Base-by-base conservation (phyloP, 2,329 filamentous ascomycete genomes). In the Magnaporthiopsis incrustans region DNA sequence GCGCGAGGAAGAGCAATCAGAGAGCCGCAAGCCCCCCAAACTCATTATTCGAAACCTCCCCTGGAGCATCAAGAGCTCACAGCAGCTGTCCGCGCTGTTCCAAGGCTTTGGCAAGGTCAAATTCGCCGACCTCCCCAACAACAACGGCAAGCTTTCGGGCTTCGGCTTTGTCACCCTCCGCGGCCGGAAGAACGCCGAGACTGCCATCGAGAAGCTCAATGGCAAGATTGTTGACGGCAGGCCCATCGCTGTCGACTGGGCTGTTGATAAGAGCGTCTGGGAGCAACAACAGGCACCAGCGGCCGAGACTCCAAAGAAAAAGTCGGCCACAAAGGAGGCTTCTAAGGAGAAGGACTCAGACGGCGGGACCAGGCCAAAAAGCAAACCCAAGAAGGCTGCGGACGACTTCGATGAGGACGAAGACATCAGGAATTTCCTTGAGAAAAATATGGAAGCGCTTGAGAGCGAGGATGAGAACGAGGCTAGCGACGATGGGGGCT, bases 161-260 rank as follows among this genome's bases (percentile, higher is more conserved):
- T 99, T 98, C 72, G 95, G 93, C 6, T 97, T 99, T 72, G 88
- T 99, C 66, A 89, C 94, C 14, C 82, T 99, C 75, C 84, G 93
- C 66, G 92, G 93, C 57, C 88, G 84, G 72, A 94, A 92, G 77
- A 97, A 98, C 75, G 94, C 95, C 0, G 91, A 98, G 75, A 92
- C 88, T 74, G 95, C 95, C 2, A 81, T 99, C 65, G 86, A 89
- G 65, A 86, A 83, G 27, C 81, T 98, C 69, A 99, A 98, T 76
- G 95, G 94, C 65, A 97, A 91, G 74, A 86, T 90, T 66, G 83
- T 99, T 26, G 93, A 97, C 73, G 95, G 93, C 2, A 85, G 95
- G 70, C 89, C 88, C 11, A 77, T 99, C 66, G 95, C 94, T 33
- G 95, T 99, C 8, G 95, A 99, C 77, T 99, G 92, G 91, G 94